Percentiles rank a stretch among this genome's conserved stretches.
Conservation (phyloP, 495 filamentous ascomycete species). For the Sordaria brevicollis region DNA sequence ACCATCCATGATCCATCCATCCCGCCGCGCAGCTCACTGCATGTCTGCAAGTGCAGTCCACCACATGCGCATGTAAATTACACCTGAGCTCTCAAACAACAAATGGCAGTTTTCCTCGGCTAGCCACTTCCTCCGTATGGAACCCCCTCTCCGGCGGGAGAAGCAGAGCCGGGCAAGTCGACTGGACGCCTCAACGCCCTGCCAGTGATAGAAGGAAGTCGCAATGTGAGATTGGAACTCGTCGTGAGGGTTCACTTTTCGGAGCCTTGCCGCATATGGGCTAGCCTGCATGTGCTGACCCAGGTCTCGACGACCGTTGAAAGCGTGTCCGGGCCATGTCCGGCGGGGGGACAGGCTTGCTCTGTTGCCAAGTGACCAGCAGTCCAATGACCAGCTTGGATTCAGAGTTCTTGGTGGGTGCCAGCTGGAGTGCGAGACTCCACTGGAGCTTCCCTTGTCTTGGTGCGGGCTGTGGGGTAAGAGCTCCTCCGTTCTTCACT, state of each 20-base stretch:
- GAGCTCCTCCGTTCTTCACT: neutral
- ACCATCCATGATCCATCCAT: neutral
- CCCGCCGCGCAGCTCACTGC: neutral
- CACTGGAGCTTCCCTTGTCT: neutral
- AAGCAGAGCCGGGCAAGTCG: neutral
- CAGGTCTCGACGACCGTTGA: constrained; percentile 18
- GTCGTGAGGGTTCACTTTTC: constrained; percentile 5
- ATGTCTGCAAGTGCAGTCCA: neutral
- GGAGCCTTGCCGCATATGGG: constrained; percentile 16
- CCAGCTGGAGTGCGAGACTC: neutral
- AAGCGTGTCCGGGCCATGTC: constrained; percentile 1
- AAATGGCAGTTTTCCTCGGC: neutral
- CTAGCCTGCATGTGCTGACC: constrained; percentile 6
- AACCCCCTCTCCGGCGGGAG: constrained; percentile 3
- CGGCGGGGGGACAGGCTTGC: neutral
- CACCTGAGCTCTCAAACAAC: neutral
- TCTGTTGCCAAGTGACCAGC: neutral
- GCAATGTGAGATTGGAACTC: neutral
- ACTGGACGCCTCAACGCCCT: constrained; percentile 16
- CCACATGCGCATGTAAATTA: neutral
- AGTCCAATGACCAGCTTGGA: neutral
- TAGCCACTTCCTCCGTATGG: constrained; percentile 3
- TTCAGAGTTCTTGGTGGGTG: neutral
- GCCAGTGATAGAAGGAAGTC: constrained; percentile 2
- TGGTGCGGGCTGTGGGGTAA: neutral